These are phyloP conservation scores for Rhodomyrtus psidioides DNA, from an alignment of 441 rosid genomes.

Conservation along the genomic window DNA sequence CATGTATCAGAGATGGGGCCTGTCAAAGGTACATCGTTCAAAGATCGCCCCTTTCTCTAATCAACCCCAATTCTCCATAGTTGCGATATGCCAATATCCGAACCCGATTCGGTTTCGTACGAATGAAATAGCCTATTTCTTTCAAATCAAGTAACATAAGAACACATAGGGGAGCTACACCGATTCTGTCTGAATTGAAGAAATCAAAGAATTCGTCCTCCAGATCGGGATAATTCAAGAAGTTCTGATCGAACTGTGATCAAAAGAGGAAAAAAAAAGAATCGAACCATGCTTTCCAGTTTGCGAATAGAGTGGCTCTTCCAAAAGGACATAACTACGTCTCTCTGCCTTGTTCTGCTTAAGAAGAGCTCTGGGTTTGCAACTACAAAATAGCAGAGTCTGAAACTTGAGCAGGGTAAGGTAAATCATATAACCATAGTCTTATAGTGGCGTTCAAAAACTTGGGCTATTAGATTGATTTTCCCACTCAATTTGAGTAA, in stretches of 20 bases:
- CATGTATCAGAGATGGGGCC: too few relatives aligned
- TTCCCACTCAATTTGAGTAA: not conserved
- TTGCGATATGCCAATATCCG: not conserved
- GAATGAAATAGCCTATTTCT: not conserved
- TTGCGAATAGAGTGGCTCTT: not conserved
- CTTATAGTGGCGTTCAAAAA: not conserved
- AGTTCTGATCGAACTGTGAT: not conserved
- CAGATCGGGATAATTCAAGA: not conserved
- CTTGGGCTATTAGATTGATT: not conserved
- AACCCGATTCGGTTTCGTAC: not conserved
- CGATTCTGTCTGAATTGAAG: not conserved
- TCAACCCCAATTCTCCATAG: not conserved
- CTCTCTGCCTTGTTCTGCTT: not conserved
- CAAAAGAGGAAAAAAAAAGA: not conserved
- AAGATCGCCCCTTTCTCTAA: not conserved
- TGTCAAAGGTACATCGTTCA: not conserved
- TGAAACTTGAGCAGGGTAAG: not conserved
- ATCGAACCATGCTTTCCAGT: not conserved
- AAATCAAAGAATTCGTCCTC: not conserved
- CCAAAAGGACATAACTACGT: not conserved
- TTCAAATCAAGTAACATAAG: not conserved
- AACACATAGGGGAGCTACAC: not conserved
- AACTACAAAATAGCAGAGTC: not conserved
- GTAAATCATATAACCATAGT: not conserved
- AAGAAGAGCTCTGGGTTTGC: not conserved